A percentile compares a stretch with the other conserved stretches of the same genome.
Evolutionary conservation across 2,329 filamentous ascomycete species (phyloP).

Genomic region (Fusarium tuaranense): DNA sequence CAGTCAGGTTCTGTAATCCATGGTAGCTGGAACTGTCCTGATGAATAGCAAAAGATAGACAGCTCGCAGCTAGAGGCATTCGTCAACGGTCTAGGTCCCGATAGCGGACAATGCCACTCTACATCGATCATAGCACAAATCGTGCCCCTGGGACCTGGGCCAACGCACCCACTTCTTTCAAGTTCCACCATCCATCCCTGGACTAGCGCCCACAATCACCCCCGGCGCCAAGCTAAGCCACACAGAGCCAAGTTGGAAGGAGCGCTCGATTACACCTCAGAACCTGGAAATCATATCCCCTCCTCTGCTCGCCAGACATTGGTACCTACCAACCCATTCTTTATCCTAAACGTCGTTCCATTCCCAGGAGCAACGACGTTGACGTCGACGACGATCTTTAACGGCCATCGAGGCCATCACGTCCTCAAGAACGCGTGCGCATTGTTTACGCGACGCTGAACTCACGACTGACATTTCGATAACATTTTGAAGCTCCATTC

Average conservation of each 20-base stretch:
- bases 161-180: constrained; percentile 17
- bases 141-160: constrained; percentile 34
- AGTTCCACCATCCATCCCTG: constrained; percentile 28
- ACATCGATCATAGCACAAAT: neutral
- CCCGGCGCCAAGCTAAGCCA: constrained; percentile 37
- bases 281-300: constrained; percentile 19
- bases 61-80: neutral
- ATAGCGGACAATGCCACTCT: constrained; percentile 8
- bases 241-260: constrained; percentile 35
- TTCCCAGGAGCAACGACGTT: constrained; percentile 22
- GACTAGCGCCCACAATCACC: constrained; percentile 25
- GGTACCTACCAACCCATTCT: constrained; percentile 1
- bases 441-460: constrained; percentile 9
- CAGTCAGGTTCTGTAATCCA: neutral
- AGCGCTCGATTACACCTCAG: constrained; percentile 31
- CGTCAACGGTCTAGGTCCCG: neutral
- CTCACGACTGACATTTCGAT: neutral
- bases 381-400: constrained; percentile 8
- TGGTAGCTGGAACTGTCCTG: neutral
- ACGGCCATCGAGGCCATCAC: constrained; percentile 1
- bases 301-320: constrained; percentile 24
- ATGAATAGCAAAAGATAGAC: neutral
- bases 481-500: neutral
- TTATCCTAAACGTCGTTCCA: constrained; percentile 27
- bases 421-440: neutral